A percentile compares a stretch with the other conserved stretches of the same genome.
Conservation (phyloP, 2,329 filamentous ascomycete genomes). For the Sporothrix schenckii region DNA sequence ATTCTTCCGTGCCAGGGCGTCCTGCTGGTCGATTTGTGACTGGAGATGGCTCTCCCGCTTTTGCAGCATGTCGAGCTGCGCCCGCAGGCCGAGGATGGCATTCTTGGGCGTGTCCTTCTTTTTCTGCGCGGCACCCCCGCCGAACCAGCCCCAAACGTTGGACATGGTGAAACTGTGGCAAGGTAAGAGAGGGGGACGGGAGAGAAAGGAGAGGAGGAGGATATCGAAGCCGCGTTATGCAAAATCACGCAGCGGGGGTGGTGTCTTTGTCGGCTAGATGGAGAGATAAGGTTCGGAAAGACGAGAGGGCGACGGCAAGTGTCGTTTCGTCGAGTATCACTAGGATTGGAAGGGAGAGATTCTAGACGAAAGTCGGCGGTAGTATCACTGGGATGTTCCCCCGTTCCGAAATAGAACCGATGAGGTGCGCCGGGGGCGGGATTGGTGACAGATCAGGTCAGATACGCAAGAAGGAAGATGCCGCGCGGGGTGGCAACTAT, state of each 20-base stretch:
- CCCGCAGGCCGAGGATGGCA: conserved; percentile 84
- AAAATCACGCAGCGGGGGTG: conserved; percentile 10
- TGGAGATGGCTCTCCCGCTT: conserved; percentile 93
- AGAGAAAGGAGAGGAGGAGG: not conserved
- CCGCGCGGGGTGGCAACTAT: not conserved
- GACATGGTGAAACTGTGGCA: conserved; percentile 51
- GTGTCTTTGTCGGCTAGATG: not conserved
- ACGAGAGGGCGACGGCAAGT: not conserved
- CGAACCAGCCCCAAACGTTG: conserved; percentile 86
- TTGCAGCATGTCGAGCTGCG: conserved; percentile 95
- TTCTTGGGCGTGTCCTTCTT: conserved; percentile 95
- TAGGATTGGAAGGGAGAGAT: not conserved
- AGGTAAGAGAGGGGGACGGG: not conserved
- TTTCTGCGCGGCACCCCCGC: conserved; percentile 78
- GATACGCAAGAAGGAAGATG: not conserved
- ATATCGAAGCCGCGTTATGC: not conserved
- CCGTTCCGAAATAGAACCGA: conserved; percentile 15
- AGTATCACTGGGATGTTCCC: conserved; percentile 1
- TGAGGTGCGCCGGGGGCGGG: not conserved
- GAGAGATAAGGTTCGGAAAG: not conserved
- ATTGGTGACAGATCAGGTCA: conserved; percentile 13
- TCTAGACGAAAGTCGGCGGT: not conserved
- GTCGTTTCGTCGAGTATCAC: not conserved
- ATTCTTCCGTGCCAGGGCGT: conserved; percentile 83
- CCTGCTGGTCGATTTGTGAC: conserved; percentile 91